Evolutionary conservation across 2,329 filamentous ascomycete genomes (phyloP).

Genomic region (Dothistroma septosporum): DNA sequence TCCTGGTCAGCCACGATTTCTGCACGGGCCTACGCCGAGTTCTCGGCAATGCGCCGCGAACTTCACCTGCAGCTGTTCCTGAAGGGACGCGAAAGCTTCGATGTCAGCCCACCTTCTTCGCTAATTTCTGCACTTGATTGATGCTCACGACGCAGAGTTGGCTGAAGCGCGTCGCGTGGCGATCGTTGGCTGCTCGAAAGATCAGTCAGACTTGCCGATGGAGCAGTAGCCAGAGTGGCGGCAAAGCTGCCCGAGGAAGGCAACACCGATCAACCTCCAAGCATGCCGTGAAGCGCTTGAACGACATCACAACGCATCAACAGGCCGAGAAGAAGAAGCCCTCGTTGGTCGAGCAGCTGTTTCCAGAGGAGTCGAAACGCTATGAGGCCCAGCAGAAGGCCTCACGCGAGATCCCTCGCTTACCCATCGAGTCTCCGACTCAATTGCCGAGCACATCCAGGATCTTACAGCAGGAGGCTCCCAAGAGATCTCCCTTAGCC

Average conservation of each 20-base stretch:
- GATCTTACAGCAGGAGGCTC: neutral
- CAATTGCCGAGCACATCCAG: neutral
- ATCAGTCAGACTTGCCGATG: neutral
- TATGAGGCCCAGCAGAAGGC: constrained; percentile 19
- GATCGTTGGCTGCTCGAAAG: constrained; percentile 10
- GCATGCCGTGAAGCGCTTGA: neutral
- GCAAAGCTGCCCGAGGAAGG: neutral
- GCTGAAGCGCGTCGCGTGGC: constrained; percentile 15
- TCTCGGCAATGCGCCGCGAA: neutral
- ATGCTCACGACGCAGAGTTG: constrained; percentile 24
- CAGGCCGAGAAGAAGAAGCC: constrained; percentile 21
- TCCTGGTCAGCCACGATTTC: constrained; percentile 1
- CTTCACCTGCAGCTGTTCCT: constrained; percentile 1
- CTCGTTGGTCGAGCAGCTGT: constrained; percentile 49
- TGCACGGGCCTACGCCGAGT: neutral
- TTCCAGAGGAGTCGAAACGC: constrained; percentile 48
- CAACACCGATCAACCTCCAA: neutral
- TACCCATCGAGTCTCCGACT: constrained; percentile 25
- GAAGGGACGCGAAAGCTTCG: neutral
- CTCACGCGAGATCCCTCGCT: constrained; percentile 34
- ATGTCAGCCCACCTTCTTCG: neutral
- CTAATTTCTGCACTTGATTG: constrained; percentile 20
- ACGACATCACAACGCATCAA: neutral
- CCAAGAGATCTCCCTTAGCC: constrained; percentile 22
- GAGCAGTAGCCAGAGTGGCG: neutral